These are phyloP conservation scores for Hymenoscyphus linearis DNA, from an alignment of 2,329 filamentous ascomycete genomes.

Conservation along the genomic window DNA sequence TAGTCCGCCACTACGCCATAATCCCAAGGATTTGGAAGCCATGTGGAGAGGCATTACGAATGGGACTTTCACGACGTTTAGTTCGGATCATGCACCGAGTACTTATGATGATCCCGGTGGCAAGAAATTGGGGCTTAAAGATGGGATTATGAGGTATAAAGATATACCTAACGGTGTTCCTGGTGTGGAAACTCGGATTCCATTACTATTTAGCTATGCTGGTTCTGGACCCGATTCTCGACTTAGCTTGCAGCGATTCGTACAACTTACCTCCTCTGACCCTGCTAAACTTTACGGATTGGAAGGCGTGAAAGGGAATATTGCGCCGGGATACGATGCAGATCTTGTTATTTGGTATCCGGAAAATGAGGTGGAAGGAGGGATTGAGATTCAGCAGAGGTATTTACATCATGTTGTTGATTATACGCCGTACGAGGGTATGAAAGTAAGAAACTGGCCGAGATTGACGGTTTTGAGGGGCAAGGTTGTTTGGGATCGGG, in stretches of 20 bases:
- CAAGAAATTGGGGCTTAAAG: slow-evolving; percentile 20
- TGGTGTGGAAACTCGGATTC: slow-evolving; percentile 22
- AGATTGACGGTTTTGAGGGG: slow-evolving; percentile 22
- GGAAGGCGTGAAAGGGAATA: slow-evolving; percentile 22
- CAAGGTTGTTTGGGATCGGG: slow-evolving; percentile 22
- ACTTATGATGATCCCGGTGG: slow-evolving; percentile 21
- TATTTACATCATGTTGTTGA: slow-evolving; percentile 24
- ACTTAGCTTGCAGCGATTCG: slow-evolving; percentile 19
- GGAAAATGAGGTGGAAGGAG: slow-evolving; percentile 9
- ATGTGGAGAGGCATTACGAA: slow-evolving; percentile 48
- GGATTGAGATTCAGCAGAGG: slow-evolving; percentile 16
- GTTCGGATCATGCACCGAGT: slow-evolving; percentile 32
- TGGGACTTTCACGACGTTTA: slow-evolving; percentile 50
- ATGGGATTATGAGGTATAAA: slow-evolving; percentile 18
- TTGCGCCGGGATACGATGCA: slow-evolving; percentile 23
- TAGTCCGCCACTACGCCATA: slow-evolving; percentile 45
- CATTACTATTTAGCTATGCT: slow-evolving; percentile 19
- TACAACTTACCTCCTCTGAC: slow-evolving; percentile 21
- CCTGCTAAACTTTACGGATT: slow-evolving; percentile 23
- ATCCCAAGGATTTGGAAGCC: slow-evolving; percentile 42
- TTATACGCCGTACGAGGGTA: slow-evolving; percentile 24
- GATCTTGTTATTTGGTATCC: slow-evolving; percentile 25
- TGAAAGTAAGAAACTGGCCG: slow-evolving; percentile 23
- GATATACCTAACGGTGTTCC: slow-evolving; percentile 25
- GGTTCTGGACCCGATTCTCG: slow-evolving; percentile 12